phyloP scores from a whole-genome alignment of 805 yeast species.

The Yarrowia alimentaria region DNA sequence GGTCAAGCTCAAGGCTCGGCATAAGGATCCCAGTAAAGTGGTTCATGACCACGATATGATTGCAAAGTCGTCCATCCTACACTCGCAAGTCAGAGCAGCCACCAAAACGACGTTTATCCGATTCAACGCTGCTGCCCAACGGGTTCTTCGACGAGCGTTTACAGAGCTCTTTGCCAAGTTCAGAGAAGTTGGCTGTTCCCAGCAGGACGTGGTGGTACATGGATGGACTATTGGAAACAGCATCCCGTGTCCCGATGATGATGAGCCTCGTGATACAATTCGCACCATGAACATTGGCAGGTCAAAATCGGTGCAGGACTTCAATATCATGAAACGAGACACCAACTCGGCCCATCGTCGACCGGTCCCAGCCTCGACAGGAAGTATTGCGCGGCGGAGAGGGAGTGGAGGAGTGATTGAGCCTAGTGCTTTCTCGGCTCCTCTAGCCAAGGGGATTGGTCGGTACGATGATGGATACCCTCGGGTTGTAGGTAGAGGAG shows the following conservation, averaged over 20 bases:
- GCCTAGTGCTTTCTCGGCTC: constrained; percentile 22
- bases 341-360: neutral
- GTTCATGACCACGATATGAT: constrained; percentile 18
- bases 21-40: constrained; percentile 16
- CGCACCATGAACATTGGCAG: constrained; percentile 17
- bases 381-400: constrained; percentile 1
- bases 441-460: constrained; percentile 9
- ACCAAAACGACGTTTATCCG: constrained; percentile 20
- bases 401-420: constrained; percentile 16
- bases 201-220: constrained; percentile 1
- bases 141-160: constrained; percentile 16
- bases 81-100: constrained; percentile 23
- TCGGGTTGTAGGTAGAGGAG: neutral
- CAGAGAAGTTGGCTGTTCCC: constrained; percentile 7
- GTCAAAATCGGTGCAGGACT: constrained; percentile 22
- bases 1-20: constrained; percentile 21
- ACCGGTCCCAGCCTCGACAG: constrained; percentile 10
- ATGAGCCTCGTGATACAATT: constrained; percentile 14
- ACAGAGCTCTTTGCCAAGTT: constrained; percentile 13
- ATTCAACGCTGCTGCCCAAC: constrained; percentile 20
- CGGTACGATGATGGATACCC: constrained; percentile 20
- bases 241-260: constrained; percentile 10
- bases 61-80: constrained; percentile 24
- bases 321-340: neutral
- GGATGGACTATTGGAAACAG: constrained; percentile 19